Evolutionary conservation across 2,329 filamentous ascomycete species (phyloP).

Genomic region (Cladosporium sphaerospermum): DNA sequence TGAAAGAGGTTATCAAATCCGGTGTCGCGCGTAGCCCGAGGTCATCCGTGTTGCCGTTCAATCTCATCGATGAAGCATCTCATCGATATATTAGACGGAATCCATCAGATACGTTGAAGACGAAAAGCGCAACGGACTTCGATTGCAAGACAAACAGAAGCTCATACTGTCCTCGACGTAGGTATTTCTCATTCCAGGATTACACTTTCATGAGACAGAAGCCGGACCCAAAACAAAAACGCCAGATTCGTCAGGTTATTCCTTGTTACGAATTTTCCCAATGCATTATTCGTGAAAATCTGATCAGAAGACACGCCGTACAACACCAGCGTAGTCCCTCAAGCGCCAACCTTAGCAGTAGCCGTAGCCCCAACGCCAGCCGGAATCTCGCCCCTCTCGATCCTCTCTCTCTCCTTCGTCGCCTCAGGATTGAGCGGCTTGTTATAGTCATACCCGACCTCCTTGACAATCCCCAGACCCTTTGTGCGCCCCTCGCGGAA

Average conservation of each 20-base stretch:
- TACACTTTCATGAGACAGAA: too few relatives aligned
- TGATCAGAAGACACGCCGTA: not conserved
- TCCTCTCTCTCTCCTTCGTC: conserved; percentile 19
- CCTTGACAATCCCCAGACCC: conserved; percentile 89
- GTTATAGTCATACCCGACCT: conserved; percentile 73
- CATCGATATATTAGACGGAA: too few relatives aligned
- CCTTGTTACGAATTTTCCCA: too few relatives aligned
- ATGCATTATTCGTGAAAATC: conserved; percentile 1
- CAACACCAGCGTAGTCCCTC: not conserved
- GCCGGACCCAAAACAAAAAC: too few relatives aligned
- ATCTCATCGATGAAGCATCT: too few relatives aligned
- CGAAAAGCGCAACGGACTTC: too few relatives aligned
- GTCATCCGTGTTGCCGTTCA: too few relatives aligned
- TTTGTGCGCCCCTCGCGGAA: conserved; percentile 95
- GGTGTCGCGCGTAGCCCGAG: not conserved
- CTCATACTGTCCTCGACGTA: too few relatives aligned
- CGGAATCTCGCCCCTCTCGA: conserved; percentile 7
- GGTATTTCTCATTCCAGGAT: too few relatives aligned
- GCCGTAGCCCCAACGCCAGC: conserved; percentile 5
- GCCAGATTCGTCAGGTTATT: too few relatives aligned
- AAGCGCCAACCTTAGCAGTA: conserved; percentile 8
- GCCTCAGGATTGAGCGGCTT: conserved; percentile 39
- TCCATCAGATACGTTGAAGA: too few relatives aligned
- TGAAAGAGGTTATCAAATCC: conserved; percentile 5
- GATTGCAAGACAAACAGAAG: too few relatives aligned